phyloP scores from a whole-genome alignment of 2,329 filamentous ascomycete genomes.

The Exophiala viscosa region DNA sequence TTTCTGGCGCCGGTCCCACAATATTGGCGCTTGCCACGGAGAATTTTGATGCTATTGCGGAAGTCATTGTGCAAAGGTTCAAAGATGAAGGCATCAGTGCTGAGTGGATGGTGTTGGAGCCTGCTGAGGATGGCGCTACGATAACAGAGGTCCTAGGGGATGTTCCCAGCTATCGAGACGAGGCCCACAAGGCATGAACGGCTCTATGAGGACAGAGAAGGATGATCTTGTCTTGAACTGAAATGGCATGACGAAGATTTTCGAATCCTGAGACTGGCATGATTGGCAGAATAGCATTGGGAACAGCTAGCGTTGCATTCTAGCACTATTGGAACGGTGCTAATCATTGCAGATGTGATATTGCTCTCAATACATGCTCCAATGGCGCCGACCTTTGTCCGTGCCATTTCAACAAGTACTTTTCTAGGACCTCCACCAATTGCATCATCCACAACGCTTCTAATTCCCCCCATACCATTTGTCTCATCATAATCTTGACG shows the following conservation, averaged over 20 bases:
- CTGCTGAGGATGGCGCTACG: constrained; percentile 63
- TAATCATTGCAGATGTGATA: constrained; percentile 24
- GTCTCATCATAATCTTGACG: constrained; percentile 24
- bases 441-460: constrained; percentile 17
- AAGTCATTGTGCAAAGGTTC: constrained; percentile 72
- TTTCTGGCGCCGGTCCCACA: constrained; percentile 91
- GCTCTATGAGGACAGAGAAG: too few species aligned
- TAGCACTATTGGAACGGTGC: constrained; percentile 23
- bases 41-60: constrained; percentile 83
- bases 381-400: constrained; percentile 14
- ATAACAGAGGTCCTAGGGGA: constrained; percentile 30
- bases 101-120: constrained; percentile 82
- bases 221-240: too few species aligned
- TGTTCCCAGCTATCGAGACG: constrained; percentile 9
- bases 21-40: constrained; percentile 88
- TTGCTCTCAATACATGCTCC: constrained; percentile 19
- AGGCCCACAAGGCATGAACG: too few species aligned
- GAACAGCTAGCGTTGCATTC: constrained; percentile 22
- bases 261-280: constrained; percentile 2
- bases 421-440: constrained; percentile 13
- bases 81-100: constrained; percentile 62
- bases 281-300: background rate
- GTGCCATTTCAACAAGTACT: constrained; percentile 18
- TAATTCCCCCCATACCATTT: constrained; percentile 22
- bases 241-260: background rate